Evolutionary conservation across 208 protist species (phyloP), one percentile per base, ranked within the genome.

Genomic region (Herpetomonas samuelpessoai): DNA sequence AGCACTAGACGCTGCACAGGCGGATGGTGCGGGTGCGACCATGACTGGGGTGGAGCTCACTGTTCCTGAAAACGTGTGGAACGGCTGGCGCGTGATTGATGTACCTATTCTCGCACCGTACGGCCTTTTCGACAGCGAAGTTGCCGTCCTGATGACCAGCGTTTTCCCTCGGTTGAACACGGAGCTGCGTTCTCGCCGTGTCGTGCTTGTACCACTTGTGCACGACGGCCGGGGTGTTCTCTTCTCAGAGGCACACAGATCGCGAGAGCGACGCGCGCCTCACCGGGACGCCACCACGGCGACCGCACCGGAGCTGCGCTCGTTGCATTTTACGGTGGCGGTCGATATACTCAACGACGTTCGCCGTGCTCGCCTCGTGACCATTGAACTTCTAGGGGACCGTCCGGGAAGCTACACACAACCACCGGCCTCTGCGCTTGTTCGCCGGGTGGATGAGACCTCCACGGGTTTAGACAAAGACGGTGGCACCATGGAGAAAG

Each of bases 321-420:
- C 71, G 22, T 25, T 88, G 18, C 72, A 77, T 38, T 83, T 87
- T 27, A 57, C 53, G 21, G 58, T 70, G 1, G 52, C 65, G 12
- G 70, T 59, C 26, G 82, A 95, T 57, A 29, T 91, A 2, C 28
- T 83, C 10, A 62, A 76, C 0, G 74, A 79, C 28, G 74, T 92
- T 12, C 62, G 77, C 52, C 78, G 81, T 18, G 88, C 79, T 0
- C 72, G 75, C 3, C 67, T 92, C 14, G 57, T 81, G 2, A 67
- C 77, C 25, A 86, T 95, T 55, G 85, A 92, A 65, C 65, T 95
- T 14, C 67, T 95, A 41, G 88, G 88, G 2, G 88, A 95, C 50
- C 82, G 81, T 27, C 68, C 77, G 0, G 88, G 88, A 18, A 80
- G 91, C 41, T 86, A 90, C 65, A 35, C 72, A 21, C 79, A 83